Evolutionary conservation across 108 stramenopile species (phyloP).

Genomic region (Seminavis robusta): DNA sequence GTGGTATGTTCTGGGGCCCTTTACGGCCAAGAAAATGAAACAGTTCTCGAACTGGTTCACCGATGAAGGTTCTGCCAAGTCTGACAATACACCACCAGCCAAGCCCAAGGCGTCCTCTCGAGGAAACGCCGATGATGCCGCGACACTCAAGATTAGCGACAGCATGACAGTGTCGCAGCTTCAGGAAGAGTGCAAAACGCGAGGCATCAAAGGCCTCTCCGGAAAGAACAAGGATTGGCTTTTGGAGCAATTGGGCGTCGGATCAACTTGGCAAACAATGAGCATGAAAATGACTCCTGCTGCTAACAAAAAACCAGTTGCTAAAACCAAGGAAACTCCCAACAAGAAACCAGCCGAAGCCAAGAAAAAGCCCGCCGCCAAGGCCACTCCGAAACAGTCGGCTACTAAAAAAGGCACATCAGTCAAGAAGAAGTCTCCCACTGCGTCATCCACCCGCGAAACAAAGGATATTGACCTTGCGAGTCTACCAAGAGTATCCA

Average conservation of each 20-base stretch:
- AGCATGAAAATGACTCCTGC: too few species aligned
- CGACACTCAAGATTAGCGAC: conserved; percentile 2
- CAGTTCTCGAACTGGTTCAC: not conserved
- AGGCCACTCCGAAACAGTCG: too few species aligned
- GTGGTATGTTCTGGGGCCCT: conserved; percentile 20
- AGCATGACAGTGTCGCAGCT: conserved; percentile 11
- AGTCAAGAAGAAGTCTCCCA: too few species aligned
- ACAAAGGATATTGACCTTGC: too few species aligned
- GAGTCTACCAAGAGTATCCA: too few species aligned
- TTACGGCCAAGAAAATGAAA: too few species aligned
- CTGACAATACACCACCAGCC: not conserved
- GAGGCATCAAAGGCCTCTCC: conserved; percentile 3
- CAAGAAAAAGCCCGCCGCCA: too few species aligned
- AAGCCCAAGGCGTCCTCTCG: not conserved
- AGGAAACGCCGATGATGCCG: conserved; percentile 2
- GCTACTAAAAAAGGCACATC: too few species aligned
- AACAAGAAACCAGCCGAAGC: too few species aligned
- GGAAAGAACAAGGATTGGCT: conserved; percentile 19
- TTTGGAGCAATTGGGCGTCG: conserved; percentile 15
- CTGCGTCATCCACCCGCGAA: too few species aligned
- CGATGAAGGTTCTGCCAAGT: not conserved
- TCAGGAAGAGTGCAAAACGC: not conserved
- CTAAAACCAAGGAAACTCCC: too few species aligned
- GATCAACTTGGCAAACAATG: not conserved
- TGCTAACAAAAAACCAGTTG: too few species aligned